Conservation (phyloP, 768 basidiomycete species). For the Leccinum disarticulatum region DNA sequence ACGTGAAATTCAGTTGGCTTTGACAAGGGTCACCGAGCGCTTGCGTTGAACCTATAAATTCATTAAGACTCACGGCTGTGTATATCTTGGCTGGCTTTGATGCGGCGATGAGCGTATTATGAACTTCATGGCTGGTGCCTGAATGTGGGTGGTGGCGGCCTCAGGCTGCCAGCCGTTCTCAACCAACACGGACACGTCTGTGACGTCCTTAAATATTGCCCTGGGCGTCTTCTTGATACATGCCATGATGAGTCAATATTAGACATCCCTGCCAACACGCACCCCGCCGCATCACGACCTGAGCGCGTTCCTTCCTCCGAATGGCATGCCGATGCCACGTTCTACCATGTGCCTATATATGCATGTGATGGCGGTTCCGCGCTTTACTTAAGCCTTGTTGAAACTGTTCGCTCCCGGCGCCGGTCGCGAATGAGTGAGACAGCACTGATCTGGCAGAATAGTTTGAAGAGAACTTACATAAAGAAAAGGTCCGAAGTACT, state of each 20-base stretch:
- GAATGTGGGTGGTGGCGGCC: constrained; percentile 14
- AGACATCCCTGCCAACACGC: not conserved
- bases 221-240: not conserved
- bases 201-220: not conserved
- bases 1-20: constrained; percentile 4
- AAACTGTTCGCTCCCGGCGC: not conserved
- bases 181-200: constrained; percentile 1
- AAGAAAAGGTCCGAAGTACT: not conserved
- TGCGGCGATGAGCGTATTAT: not conserved
- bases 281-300: constrained; percentile 1
- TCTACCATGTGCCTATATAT: not conserved
- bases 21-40: not conserved
- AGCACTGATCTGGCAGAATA: not conserved
- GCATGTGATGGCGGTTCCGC: not conserved
- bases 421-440: not conserved
- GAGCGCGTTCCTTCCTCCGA: not conserved
- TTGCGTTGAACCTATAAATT: not conserved
- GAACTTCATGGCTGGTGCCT: constrained; percentile 21
- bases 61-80: constrained; percentile 15
- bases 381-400: not conserved
- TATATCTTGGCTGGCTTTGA: constrained; percentile 22
- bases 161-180: not conserved
- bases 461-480: not conserved
- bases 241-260: not conserved
- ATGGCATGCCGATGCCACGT: not conserved